These are phyloP conservation scores for Kalmanozyma brasiliensis DNA, from an alignment of 1,284 basidiomycete species.

Conservation along the genomic window DNA sequence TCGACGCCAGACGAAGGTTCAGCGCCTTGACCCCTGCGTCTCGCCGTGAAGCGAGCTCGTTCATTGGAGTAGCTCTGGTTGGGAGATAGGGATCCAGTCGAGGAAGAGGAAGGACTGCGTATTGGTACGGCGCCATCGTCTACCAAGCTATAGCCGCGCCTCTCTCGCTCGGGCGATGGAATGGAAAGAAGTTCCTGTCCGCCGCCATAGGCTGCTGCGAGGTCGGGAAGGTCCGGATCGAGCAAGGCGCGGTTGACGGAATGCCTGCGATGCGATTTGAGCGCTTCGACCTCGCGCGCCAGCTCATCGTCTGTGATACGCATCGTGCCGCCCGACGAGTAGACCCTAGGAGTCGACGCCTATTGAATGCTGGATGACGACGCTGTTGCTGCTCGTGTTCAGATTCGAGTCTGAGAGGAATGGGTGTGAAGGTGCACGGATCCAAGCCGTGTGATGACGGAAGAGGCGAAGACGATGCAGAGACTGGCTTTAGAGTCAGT, in stretches of 20 bases:
- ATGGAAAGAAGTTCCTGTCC: conserved; percentile 45
- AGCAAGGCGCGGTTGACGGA: conserved; percentile 63
- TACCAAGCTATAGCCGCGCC: conserved; percentile 47
- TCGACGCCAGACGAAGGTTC: conserved; percentile 27
- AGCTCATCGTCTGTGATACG: conserved; percentile 61
- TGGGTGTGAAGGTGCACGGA: background rate
- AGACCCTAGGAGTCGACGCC: background rate
- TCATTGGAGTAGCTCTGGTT: conserved; percentile 21
- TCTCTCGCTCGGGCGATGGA: conserved; percentile 34
- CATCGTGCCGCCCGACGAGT: conserved; percentile 28
- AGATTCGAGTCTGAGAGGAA: background rate
- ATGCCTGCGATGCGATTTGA: conserved; percentile 63
- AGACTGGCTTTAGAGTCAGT: conserved; percentile 1
- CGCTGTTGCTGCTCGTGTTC: background rate
- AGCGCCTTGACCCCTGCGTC: conserved; percentile 47
- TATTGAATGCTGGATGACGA: background rate
- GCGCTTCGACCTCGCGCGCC: conserved; percentile 64
- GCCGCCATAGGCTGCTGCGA: conserved; percentile 54
- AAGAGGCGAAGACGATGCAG: conserved; percentile 12
- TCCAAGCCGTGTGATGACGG: conserved; percentile 1
- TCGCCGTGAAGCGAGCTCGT: conserved; percentile 53
- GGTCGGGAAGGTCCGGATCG: conserved; percentile 65
- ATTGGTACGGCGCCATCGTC: conserved; percentile 50
- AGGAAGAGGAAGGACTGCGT: conserved; percentile 35
- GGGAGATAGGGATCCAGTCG: conserved; percentile 19